A percentile compares a stretch with the other conserved stretches of the same genome.
phyloP scores from a whole-genome alignment of 352 stramenopile genomes.

The Globisporangium yorkense region DNA sequence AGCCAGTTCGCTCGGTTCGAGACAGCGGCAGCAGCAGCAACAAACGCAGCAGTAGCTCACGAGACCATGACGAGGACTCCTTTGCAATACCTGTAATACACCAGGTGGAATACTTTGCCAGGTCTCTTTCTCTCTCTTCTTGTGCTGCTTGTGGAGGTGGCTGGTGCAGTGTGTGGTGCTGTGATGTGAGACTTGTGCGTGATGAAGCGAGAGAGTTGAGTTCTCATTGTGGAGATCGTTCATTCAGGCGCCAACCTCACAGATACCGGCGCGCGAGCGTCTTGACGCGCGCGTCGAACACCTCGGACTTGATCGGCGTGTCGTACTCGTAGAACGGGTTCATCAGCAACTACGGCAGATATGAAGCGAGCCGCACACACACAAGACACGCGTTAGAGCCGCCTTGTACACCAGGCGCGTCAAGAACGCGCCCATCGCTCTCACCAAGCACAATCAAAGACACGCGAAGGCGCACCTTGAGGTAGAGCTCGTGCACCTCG shows the following conservation, averaged over 20 bases:
- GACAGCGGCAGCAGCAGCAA: neutral
- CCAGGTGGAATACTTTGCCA: slow-evolving; percentile 20
- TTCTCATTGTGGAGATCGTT: no score
- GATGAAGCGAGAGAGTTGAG: no score
- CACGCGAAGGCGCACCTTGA: slow-evolving; percentile 78
- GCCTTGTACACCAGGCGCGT: neutral
- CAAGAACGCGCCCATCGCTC: no score
- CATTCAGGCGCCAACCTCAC: slow-evolving; percentile 11
- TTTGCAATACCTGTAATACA: slow-evolving; percentile 44
- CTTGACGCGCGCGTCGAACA: slow-evolving; percentile 91
- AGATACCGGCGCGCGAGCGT: slow-evolving; percentile 88
- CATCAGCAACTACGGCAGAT: slow-evolving; percentile 77
- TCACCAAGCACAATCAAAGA: no score
- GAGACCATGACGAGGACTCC: slow-evolving; percentile 22
- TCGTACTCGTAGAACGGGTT: slow-evolving; percentile 97
- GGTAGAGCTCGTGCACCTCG: slow-evolving; percentile 96
- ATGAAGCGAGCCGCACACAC: neutral
- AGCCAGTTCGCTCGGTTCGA: slow-evolving; percentile 27
- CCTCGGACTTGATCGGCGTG: slow-evolving; percentile 89
- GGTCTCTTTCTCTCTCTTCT: slow-evolving; percentile 6
- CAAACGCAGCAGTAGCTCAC: slow-evolving; percentile 14
- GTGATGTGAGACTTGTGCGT: no score
- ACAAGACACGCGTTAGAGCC: slow-evolving; percentile 2
- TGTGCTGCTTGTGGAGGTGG: neutral
- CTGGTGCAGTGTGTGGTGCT: neutral